Evolutionary conservation across 1,139 yeast species (phyloP), one percentile per base, ranked within the genome.

Genomic region (Geotrichum cucujoidarum): DNA sequence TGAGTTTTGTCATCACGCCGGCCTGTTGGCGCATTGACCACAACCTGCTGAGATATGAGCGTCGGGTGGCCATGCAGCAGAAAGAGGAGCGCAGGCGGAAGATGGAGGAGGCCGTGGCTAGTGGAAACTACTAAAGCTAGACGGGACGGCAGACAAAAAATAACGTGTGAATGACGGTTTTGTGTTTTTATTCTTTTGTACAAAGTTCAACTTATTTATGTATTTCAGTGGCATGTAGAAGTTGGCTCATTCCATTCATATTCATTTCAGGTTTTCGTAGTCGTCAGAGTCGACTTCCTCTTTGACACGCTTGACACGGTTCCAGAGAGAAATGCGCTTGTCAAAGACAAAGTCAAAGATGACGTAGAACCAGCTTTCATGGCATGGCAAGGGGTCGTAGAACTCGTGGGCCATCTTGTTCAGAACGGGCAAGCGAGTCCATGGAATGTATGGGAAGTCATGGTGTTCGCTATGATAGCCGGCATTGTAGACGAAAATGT

Each of bases 391-490:
- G 1, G 88, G 87, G 45, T 78, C 84, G 64, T 89, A 89, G 63
- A 84, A 89, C 60, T 89, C 97, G 14, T 75, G 63, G 1, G 96
- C 96, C 40, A 86, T 76, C 43, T 68, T 63, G 52, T 84, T 74
- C 35, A 89, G 70, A 52, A 75, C 69, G 35, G 87, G 87, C 45
- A 89, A 71, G 54, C 81, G 79, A 1, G 94, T 76, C 97, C 97
- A 89, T 0, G 97, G 92, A 57, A 89, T 77, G 63, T 80, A 89
- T 1, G 97, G 97, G 72, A 89, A 89, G 67, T 89, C 97, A 61
- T 89, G 97, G 65, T 89, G 97, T 66, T 89, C 97, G 61, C 85
- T 88, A 65, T 89, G 97, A 64, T 87, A 81, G 1, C 97, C 97
- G 8, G 88, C 96, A 60, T 89, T 89, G 90, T 95, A 89, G 1